These are phyloP conservation scores for Coniochaeta sp. DNA, from an alignment of 2,329 filamentous ascomycete species.

Conservation along the genomic window DNA sequence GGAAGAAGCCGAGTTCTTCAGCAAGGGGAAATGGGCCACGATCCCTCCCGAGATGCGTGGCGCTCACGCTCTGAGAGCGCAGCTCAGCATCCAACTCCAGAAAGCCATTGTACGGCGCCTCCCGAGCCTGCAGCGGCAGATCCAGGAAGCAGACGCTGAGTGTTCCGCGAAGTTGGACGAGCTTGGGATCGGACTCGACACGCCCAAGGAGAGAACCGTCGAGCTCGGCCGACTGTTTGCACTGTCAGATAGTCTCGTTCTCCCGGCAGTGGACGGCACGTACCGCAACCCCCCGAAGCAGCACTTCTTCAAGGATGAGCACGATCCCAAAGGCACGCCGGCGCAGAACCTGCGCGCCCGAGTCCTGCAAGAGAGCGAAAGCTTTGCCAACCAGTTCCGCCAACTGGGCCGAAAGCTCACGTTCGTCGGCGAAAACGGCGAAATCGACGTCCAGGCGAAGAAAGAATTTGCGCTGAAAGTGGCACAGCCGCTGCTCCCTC, in stretches of 20 bases:
- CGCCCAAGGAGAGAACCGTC: slow-evolving; percentile 43
- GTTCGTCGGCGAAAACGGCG: slow-evolving; percentile 18
- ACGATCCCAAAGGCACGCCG: slow-evolving; percentile 40
- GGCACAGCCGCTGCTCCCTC: slow-evolving; percentile 39
- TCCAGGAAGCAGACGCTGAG: slow-evolving; percentile 39
- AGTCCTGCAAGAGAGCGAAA: slow-evolving; percentile 42
- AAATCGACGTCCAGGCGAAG: slow-evolving; percentile 22
- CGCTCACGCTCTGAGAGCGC: slow-evolving; percentile 34
- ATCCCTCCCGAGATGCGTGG: slow-evolving; percentile 41
- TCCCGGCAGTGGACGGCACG: slow-evolving; percentile 43
- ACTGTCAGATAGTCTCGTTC: slow-evolving; percentile 42
- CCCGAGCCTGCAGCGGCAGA: slow-evolving; percentile 40
- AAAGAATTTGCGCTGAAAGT: slow-evolving; percentile 38
- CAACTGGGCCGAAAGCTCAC: slow-evolving; percentile 40
- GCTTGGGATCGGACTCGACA: slow-evolving; percentile 43
- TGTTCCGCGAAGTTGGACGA: slow-evolving; percentile 41
- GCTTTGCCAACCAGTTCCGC: slow-evolving; percentile 36
- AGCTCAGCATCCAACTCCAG: slow-evolving; percentile 41
- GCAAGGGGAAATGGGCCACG: slow-evolving; percentile 37
- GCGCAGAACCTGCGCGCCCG: slow-evolving; percentile 43
- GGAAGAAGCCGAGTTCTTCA: slow-evolving; percentile 40
- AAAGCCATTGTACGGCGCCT: slow-evolving; percentile 46
- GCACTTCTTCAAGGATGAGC: slow-evolving; percentile 41
- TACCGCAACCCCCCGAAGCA: slow-evolving; percentile 48
- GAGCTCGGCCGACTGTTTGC: slow-evolving; percentile 46